phyloP scores from a whole-genome alignment of 768 basidiomycete genomes.

The Rhodotorula sphaerocarpa region DNA sequence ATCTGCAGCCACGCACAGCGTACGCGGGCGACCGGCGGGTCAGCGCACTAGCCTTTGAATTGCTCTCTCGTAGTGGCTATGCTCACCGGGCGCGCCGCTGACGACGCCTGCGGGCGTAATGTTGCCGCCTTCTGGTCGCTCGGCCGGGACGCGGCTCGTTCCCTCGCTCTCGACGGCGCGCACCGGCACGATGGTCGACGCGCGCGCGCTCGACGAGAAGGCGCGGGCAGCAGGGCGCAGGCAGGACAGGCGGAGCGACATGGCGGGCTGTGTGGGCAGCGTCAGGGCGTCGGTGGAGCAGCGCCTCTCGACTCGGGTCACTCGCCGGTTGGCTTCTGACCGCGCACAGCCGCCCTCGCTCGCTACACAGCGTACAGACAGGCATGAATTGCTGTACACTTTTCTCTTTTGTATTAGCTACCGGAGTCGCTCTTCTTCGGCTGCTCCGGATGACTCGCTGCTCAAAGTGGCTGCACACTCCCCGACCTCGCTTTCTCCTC shows the following conservation, averaged over 20 bases:
- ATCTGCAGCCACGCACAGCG: too few relatives aligned
- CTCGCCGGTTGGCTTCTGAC: too few relatives aligned
- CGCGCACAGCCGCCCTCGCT: not conserved
- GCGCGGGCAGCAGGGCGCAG: not conserved
- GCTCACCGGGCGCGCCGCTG: conserved; percentile 30
- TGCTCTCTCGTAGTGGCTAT: not conserved
- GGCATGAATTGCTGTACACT: too few relatives aligned
- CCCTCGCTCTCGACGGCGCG: conserved; percentile 10
- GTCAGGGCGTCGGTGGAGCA: not conserved
- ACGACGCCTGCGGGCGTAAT: conserved; percentile 34
- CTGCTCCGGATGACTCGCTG: too few relatives aligned
- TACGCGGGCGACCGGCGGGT: not conserved
- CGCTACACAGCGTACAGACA: too few relatives aligned
- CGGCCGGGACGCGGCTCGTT: conserved; percentile 13
- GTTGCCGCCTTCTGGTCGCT: conserved; percentile 22
- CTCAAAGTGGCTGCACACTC: too few relatives aligned
- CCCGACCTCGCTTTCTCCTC: too few relatives aligned
- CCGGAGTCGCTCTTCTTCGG: too few relatives aligned
- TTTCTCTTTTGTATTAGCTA: too few relatives aligned
- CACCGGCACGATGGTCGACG: conserved; percentile 1
- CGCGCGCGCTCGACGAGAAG: conserved; percentile 2
- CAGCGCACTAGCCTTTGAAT: not conserved
- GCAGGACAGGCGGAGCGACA: conserved; percentile 4
- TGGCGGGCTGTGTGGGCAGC: not conserved
- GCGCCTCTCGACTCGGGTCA: too few relatives aligned